Evolutionary conservation across 2,329 filamentous ascomycete species (phyloP).

Genomic region (Verticillium tricorpus): DNA sequence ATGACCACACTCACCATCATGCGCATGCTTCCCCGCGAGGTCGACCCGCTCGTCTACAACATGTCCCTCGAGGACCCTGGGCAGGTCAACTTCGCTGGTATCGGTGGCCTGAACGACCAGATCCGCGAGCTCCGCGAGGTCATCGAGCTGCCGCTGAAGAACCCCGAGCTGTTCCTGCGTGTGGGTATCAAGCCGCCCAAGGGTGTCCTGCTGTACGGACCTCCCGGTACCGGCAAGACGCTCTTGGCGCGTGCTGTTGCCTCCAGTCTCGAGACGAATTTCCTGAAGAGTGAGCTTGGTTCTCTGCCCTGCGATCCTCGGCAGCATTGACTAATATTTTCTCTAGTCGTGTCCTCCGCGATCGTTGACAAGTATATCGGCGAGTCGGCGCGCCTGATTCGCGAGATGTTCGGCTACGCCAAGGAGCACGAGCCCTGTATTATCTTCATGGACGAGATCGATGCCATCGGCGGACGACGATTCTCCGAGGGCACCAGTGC

Average conservation of each 20-base stretch:
- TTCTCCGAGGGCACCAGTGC: slow-evolving; percentile 98
- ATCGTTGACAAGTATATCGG: slow-evolving; percentile 99
- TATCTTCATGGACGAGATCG: slow-evolving; percentile 99
- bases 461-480: slow-evolving; percentile 92
- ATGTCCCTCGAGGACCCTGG: slow-evolving; percentile 99
- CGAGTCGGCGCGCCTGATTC: slow-evolving; percentile 92
- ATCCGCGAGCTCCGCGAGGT: slow-evolving; percentile 96
- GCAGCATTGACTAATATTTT: slow-evolving; percentile 11
- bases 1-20: slow-evolving; percentile 99
- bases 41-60: slow-evolving; percentile 98
- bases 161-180: slow-evolving; percentile 92
- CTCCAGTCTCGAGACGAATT: slow-evolving; percentile 95
- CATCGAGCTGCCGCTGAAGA: slow-evolving; percentile 96
- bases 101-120: slow-evolving; percentile 96
- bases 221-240: slow-evolving; percentile 95
- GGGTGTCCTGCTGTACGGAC: slow-evolving; percentile 92
- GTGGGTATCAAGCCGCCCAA: slow-evolving; percentile 99
- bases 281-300: slow-evolving; percentile 75
- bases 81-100: slow-evolving; percentile 95
- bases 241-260: slow-evolving; percentile 90
- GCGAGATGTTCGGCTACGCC: slow-evolving; percentile 99
- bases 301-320: slow-evolving; percentile 1
- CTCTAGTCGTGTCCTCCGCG: slow-evolving; percentile 86
- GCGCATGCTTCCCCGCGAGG: slow-evolving; percentile 98
- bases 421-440: slow-evolving; percentile 99